Conservation (phyloP, 140 eudicot species). For the Oenanthe javanica region DNA sequence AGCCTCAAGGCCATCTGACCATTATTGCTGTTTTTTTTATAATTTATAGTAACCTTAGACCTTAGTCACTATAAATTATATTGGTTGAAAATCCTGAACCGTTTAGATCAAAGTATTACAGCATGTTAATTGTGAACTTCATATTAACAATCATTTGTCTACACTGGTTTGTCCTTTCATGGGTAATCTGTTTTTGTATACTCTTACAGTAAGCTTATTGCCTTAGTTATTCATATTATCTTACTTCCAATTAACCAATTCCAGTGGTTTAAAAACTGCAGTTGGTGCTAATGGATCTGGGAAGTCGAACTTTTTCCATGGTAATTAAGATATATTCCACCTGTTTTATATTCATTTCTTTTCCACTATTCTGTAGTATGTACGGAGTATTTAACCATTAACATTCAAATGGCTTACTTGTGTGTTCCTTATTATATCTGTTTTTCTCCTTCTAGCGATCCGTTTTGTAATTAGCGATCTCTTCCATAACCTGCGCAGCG, state of each 20-base stretch:
- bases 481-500: constrained; percentile 85
- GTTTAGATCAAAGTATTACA: neutral
- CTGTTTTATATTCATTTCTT: neutral
- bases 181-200: neutral
- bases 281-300: constrained; percentile 99
- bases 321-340: constrained; percentile 23
- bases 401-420: neutral
- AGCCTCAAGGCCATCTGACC: neutral
- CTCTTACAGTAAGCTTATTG: neutral
- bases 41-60: neutral
- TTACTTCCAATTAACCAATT: neutral
- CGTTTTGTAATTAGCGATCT: constrained; percentile 95
- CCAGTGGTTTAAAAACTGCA: constrained; percentile 24
- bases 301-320: constrained; percentile 91
- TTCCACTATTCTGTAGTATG: constrained; percentile 2
- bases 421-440: neutral
- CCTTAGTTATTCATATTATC: neutral
- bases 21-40: neutral
- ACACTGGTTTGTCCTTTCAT: neutral
- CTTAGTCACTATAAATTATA: neutral
- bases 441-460: constrained; percentile 46
- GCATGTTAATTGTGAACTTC: no score
- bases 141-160: neutral
- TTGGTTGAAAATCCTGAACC: neutral
- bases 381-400: constrained; percentile 18